Percentiles rank a stretch among this genome's conserved stretches.
Conservation (phyloP, 345 rosid genomes). For the Brassica incana region DNA sequence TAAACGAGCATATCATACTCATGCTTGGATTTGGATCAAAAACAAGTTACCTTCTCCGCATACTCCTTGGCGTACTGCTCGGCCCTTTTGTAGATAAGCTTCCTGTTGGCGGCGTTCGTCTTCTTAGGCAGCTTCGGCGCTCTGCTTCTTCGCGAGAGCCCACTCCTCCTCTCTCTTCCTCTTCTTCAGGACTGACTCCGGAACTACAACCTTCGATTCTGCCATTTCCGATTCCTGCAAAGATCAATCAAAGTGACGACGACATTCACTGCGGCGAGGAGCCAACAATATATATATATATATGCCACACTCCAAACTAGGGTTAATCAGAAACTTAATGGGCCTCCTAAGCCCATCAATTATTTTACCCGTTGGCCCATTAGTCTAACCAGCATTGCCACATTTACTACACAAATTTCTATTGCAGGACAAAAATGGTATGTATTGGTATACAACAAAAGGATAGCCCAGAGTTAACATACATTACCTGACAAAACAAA, state of each 20-base stretch:
- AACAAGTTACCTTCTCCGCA: constrained; percentile 45
- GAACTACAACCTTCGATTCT: constrained; percentile 47
- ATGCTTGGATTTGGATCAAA: background rate
- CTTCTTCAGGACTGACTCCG: constrained; percentile 86
- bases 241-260: constrained; percentile 11
- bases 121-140: constrained; percentile 48
- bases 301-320: background rate
- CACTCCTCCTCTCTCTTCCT: constrained; percentile 68
- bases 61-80: constrained; percentile 64
- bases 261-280: background rate
- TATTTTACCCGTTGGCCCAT: background rate
- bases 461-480: too few relatives aligned
- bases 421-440: too few relatives aligned
- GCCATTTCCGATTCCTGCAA: constrained; percentile 24
- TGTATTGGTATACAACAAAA: too few relatives aligned
- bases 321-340: background rate
- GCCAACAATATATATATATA: background rate
- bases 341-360: background rate
- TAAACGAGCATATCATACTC: background rate
- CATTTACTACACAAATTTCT: too few relatives aligned
- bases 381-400: background rate
- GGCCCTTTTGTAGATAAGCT: constrained; percentile 58
- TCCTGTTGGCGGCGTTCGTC: constrained; percentile 56
- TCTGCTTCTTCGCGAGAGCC: constrained; percentile 57
- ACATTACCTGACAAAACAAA: too few relatives aligned